Evolutionary conservation across 495 filamentous ascomycete species (phyloP).

Genomic region (Xylaria intraflava): DNA sequence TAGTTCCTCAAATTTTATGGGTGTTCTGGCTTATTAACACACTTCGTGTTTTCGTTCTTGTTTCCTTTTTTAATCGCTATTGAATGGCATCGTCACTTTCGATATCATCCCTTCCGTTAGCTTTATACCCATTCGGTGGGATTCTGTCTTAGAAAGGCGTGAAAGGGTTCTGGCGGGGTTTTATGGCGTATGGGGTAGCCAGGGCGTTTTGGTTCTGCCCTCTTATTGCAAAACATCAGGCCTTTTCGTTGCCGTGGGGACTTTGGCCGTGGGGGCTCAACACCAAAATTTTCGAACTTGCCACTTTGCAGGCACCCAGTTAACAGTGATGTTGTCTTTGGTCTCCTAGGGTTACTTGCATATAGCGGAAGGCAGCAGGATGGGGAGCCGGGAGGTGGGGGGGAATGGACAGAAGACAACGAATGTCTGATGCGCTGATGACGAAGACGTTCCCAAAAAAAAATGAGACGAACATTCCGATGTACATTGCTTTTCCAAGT

Average conservation of each 20-base stretch:
- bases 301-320: neutral
- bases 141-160: slow-evolving; percentile 12
- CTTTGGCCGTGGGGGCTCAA: neutral
- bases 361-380: slow-evolving; percentile 7
- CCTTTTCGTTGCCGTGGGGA: neutral
- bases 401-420: slow-evolving; percentile 1
- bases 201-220: slow-evolving; percentile 5
- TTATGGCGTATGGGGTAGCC: neutral
- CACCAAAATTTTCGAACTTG: neutral
- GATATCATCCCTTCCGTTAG: slow-evolving; percentile 1
- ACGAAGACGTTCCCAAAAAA: slow-evolving; percentile 1
- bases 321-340: neutral
- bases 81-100: slow-evolving; percentile 4
- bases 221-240: slow-evolving; percentile 3
- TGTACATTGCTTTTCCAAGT: neutral
- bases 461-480: neutral
- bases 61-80: neutral
- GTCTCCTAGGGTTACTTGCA: slow-evolving; percentile 6
- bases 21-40: neutral
- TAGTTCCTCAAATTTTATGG: neutral
- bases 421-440: neutral
- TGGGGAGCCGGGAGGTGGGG: neutral
- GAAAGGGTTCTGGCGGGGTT: neutral
- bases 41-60: neutral
- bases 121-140: slow-evolving; percentile 15